Conservation (phyloP, 495 filamentous ascomycete species). For the Hyaloscypha bicolor region DNA sequence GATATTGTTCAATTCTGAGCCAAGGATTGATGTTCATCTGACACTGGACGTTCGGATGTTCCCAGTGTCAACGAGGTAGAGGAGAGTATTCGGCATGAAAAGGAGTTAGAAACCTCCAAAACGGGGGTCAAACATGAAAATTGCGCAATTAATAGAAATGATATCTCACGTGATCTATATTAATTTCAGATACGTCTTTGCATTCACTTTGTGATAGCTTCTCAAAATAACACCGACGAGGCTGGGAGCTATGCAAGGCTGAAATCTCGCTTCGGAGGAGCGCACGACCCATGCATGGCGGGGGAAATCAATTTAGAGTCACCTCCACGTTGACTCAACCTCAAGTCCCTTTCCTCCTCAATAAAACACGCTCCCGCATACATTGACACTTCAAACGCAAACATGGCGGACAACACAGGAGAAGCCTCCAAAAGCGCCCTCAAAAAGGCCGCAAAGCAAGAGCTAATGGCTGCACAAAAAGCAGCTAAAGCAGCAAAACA, state of each 20-base stretch:
- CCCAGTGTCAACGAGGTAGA: no score
- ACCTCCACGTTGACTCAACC: constrained; percentile 12
- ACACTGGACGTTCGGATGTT: no score
- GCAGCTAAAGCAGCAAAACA: constrained; percentile 67
- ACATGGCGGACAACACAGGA: constrained; percentile 31
- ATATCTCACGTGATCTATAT: no score
- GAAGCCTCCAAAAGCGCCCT: constrained; percentile 47
- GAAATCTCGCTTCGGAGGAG: neutral
- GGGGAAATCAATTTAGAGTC: constrained; percentile 18
- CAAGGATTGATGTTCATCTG: no score
- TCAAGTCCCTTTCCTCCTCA: neutral
- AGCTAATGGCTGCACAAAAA: constrained; percentile 66
- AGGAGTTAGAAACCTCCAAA: no score
- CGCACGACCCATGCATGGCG: constrained; percentile 15
- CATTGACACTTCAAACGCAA: constrained; percentile 14
- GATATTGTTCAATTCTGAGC: no score
- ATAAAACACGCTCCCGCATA: neutral
- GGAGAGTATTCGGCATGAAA: no score
- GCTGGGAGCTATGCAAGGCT: neutral
- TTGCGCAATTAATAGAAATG: no score
- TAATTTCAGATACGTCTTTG: no score
- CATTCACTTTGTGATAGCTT: neutral
- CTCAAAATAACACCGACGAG: neutral
- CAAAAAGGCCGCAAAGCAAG: constrained; percentile 71
- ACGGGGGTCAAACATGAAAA: no score